Evolutionary conservation across 2,329 filamentous ascomycete genomes (phyloP).

Genomic region (Orbilia oligospora): DNA sequence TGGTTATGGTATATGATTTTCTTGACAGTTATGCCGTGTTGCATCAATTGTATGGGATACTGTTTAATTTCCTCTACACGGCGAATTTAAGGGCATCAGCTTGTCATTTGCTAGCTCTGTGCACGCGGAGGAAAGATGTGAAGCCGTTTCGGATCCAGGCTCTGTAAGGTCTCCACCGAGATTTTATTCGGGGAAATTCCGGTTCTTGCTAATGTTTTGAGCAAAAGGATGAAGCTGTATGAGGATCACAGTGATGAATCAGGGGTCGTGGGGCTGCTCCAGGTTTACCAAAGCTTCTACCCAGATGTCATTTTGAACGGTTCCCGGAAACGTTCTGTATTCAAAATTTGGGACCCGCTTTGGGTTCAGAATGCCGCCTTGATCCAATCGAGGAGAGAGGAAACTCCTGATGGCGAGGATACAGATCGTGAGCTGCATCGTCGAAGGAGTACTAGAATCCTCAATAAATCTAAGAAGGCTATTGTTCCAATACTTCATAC

Average conservation of each 20-base stretch:
- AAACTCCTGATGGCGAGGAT: slow-evolving; percentile 13
- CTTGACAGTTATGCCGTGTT: slow-evolving; percentile 76
- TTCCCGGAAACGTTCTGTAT: slow-evolving; percentile 44
- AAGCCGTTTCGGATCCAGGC: slow-evolving; percentile 85
- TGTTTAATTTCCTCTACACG: slow-evolving; percentile 87
- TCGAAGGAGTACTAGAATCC: slow-evolving; percentile 55
- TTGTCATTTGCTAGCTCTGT: slow-evolving; percentile 82
- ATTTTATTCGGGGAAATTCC: slow-evolving; percentile 1
- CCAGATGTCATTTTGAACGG: slow-evolving; percentile 84
- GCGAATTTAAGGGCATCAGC: slow-evolving; percentile 78
- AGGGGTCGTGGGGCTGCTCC: slow-evolving; percentile 79
- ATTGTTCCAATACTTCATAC: slow-evolving; percentile 80
- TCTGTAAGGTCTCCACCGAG: slow-evolving; percentile 70
- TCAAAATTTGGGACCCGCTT: slow-evolving; percentile 50
- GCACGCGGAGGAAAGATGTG: slow-evolving; percentile 86
- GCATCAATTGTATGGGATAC: slow-evolving; percentile 78
- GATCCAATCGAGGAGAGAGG: slow-evolving; percentile 40
- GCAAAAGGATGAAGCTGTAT: slow-evolving; percentile 67
- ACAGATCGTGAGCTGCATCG: slow-evolving; percentile 11
- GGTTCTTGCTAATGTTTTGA: slow-evolving; percentile 53
- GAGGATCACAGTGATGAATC: slow-evolving; percentile 78
- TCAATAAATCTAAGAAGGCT: slow-evolving; percentile 70
- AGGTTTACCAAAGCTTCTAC: slow-evolving; percentile 92
- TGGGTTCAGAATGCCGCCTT: slow-evolving; percentile 48
- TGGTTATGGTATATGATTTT: slow-evolving; percentile 81